phyloP scores from a whole-genome alignment of 2,329 filamentous ascomycete species.

The Claviceps sp. region DNA sequence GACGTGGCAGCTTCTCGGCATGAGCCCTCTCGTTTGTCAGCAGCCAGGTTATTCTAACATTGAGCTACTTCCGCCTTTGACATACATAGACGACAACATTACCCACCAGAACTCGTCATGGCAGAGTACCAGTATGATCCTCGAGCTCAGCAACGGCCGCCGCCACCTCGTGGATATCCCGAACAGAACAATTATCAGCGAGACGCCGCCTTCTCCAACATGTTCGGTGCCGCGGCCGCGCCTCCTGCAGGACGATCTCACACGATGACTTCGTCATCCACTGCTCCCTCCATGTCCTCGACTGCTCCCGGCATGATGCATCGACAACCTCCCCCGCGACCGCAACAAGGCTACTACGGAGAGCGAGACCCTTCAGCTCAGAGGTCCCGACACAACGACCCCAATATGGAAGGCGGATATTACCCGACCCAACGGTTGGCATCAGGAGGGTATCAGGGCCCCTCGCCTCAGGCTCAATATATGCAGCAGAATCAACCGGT shows the following conservation, averaged over 20 bases:
- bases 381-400: slow-evolving; percentile 19
- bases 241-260: slow-evolving; percentile 83
- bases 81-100: neutral
- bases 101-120: slow-evolving; percentile 25
- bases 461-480: slow-evolving; percentile 31
- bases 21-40: slow-evolving; percentile 1
- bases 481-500: slow-evolving; percentile 30
- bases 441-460: slow-evolving; percentile 31
- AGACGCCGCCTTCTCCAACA: slow-evolving; percentile 91
- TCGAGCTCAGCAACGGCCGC: slow-evolving; percentile 27
- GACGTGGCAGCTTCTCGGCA: neutral
- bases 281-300: slow-evolving; percentile 49
- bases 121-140: slow-evolving; percentile 45
- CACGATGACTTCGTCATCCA: slow-evolving; percentile 77
- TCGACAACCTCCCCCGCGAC: slow-evolving; percentile 48
- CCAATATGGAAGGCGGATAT: slow-evolving; percentile 36
- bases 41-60: neutral
- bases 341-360: slow-evolving; percentile 25
- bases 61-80: neutral
- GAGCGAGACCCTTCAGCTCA: slow-evolving; percentile 16
- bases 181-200: slow-evolving; percentile 52
- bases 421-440: slow-evolving; percentile 39
- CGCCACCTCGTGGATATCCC: slow-evolving; percentile 34
- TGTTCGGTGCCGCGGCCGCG: slow-evolving; percentile 73
- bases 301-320: slow-evolving; percentile 41